A percentile compares a stretch with the other conserved stretches of the same genome.
Evolutionary conservation across 179 eudicot genomes (phyloP).

Genomic region (Silene coronaria): DNA sequence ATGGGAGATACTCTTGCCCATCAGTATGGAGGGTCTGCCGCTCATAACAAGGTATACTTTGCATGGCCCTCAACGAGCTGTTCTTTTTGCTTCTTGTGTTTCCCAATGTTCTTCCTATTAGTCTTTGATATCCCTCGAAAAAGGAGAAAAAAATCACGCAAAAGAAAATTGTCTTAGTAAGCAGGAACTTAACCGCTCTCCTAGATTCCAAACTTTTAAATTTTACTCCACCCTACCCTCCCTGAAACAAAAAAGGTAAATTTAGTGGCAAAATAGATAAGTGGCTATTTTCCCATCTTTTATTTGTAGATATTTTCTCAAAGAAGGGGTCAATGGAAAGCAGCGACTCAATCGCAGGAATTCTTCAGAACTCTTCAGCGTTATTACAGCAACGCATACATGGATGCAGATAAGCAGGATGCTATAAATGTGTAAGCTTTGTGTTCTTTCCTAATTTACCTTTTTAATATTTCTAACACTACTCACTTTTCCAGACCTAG

Average conservation of each 20-base stretch:
- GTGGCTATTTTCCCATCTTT: conserved; percentile 13
- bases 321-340: conserved; percentile 84
- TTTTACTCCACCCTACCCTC: neutral
- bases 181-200: neutral
- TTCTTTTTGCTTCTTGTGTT: neutral
- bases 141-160: neutral
- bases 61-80: conserved; percentile 5
- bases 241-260: neutral
- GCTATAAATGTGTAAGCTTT: conserved; percentile 68
- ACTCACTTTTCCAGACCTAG: neutral
- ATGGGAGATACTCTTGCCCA: conserved; percentile 97
- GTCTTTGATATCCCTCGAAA: neutral
- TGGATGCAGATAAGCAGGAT: conserved; percentile 78
- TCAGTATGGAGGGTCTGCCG: conserved; percentile 95
- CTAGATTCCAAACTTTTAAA: neutral
- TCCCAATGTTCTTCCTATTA: neutral
- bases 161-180: neutral
- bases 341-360: conserved; percentile 81
- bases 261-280: neutral
- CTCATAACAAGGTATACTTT: conserved; percentile 76
- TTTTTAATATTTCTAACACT: neutral
- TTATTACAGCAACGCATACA: conserved; percentile 73
- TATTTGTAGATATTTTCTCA: conserved; percentile 59
- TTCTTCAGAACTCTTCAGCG: conserved; percentile 78
- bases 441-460: neutral